These are phyloP conservation scores for Aspergillus amoenus DNA, from an alignment of 2,329 filamentous ascomycete species.

Conservation along the genomic window DNA sequence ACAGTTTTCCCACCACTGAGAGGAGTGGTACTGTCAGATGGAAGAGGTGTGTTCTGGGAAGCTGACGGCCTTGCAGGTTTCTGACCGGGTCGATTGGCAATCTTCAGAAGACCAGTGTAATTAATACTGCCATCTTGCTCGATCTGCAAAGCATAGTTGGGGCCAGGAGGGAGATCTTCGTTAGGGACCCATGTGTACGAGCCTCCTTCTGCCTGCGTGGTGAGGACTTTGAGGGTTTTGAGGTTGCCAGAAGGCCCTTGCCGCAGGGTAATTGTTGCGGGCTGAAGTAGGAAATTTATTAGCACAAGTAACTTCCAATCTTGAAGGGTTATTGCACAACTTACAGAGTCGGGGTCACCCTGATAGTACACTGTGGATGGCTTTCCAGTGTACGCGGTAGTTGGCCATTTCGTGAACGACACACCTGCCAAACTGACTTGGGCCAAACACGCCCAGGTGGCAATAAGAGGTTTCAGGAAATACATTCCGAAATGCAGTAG, in stretches of 20 bases:
- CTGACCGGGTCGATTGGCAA: slow-evolving; percentile 36
- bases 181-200: slow-evolving; percentile 54
- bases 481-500: slow-evolving; percentile 44
- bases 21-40: slow-evolving; percentile 15
- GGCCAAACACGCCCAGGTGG: slow-evolving; percentile 43
- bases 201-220: slow-evolving; percentile 46
- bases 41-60: slow-evolving; percentile 5
- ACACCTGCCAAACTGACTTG: slow-evolving; percentile 48
- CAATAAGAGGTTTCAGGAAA: slow-evolving; percentile 51
- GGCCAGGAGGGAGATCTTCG: slow-evolving; percentile 41
- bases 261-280: slow-evolving; percentile 57
- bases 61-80: neutral
- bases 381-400: slow-evolving; percentile 49
- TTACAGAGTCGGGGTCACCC: slow-evolving; percentile 41
- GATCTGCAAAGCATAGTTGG: slow-evolving; percentile 61
- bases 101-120: slow-evolving; percentile 55
- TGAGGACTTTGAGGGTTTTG: slow-evolving; percentile 50
- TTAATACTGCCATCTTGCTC: slow-evolving; percentile 52
- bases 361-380: slow-evolving; percentile 50
- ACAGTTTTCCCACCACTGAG: slow-evolving; percentile 11
- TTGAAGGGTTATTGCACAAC: neutral
- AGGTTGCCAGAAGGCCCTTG: slow-evolving; percentile 54
- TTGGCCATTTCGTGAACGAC: slow-evolving; percentile 54
- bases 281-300: slow-evolving; percentile 28
- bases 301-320: slow-evolving; percentile 9